A percentile compares a stretch with the other conserved stretches of the same genome.
Conservation (phyloP, 1,284 basidiomycete genomes). For the Sporisorium sorghi region DNA sequence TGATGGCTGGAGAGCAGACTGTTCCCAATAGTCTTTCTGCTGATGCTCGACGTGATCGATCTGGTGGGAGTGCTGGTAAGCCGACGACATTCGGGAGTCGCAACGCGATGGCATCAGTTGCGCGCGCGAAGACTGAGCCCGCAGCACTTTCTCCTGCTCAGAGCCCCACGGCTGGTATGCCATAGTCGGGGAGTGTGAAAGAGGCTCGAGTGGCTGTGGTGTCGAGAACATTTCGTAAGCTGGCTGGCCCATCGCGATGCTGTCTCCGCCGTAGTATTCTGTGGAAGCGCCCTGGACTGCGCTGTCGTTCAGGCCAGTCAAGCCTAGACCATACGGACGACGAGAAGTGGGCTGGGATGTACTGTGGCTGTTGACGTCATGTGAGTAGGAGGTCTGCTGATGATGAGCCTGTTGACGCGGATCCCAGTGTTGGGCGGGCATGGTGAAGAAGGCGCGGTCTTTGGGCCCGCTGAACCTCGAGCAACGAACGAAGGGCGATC, state of each 20-base stretch:
- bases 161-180: constrained; percentile 22
- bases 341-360: background rate
- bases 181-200: constrained; percentile 23
- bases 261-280: background rate
- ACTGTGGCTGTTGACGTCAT: too few relatives aligned
- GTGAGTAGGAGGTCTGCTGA: background rate
- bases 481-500: background rate
- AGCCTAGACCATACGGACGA: constrained; percentile 10
- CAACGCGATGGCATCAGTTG: constrained; percentile 11
- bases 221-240: constrained; percentile 21
- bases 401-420: constrained; percentile 1
- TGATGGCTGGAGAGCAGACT: constrained; percentile 22
- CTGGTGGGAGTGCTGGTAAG: background rate
- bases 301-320: background rate
- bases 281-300: background rate
- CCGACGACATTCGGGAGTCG: constrained; percentile 7
- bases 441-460: background rate
- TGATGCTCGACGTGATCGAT: constrained; percentile 1
- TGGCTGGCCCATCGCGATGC: constrained; percentile 24
- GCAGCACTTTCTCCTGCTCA: constrained; percentile 12
- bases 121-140: constrained; percentile 11
- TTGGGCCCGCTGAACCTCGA: background rate
- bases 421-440: background rate
- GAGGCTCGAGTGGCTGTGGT: constrained; percentile 28
- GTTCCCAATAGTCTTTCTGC: constrained; percentile 25